phyloP scores from a whole-genome alignment of 352 stramenopile species.

The Phytophthora macrochlamydospora region DNA sequence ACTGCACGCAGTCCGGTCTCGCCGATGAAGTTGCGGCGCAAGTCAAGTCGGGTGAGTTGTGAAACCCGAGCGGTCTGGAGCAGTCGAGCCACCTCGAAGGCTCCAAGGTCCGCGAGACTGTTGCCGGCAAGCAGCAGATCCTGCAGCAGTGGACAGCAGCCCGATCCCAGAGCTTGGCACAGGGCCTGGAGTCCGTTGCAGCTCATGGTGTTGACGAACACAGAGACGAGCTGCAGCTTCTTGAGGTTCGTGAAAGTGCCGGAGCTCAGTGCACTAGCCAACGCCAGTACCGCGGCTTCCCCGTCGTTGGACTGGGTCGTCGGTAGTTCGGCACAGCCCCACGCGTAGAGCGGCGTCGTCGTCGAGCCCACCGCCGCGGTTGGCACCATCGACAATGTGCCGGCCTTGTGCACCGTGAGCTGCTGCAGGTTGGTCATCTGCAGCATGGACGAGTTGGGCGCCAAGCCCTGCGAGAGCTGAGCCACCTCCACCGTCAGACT shows the following conservation, averaged over 20 bases:
- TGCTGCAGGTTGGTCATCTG: slow-evolving; percentile 62
- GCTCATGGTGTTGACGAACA: slow-evolving; percentile 72
- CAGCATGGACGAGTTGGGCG: slow-evolving; percentile 33
- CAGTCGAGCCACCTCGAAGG: slow-evolving; percentile 48
- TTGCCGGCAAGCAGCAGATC: slow-evolving; percentile 73
- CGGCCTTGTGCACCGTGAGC: slow-evolving; percentile 59
- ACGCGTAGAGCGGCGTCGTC: slow-evolving; percentile 55
- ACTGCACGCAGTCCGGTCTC: slow-evolving; percentile 58
- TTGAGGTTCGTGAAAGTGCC: slow-evolving; percentile 49
- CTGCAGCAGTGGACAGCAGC: slow-evolving; percentile 54
- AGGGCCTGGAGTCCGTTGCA: slow-evolving; percentile 51
- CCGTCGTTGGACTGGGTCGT: slow-evolving; percentile 59
- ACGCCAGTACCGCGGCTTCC: slow-evolving; percentile 51
- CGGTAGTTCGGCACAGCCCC: slow-evolving; percentile 64
- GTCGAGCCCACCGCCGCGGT: slow-evolving; percentile 8
- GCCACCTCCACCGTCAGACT: slow-evolving; percentile 57
- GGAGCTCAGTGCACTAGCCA: slow-evolving; percentile 41
- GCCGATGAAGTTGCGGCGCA: slow-evolving; percentile 77
- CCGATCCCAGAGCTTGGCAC: slow-evolving; percentile 44
- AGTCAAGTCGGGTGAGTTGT: slow-evolving; percentile 54
- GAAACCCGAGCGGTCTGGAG: slow-evolving; percentile 39
- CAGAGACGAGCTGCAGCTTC: slow-evolving; percentile 68
- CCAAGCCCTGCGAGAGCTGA: slow-evolving; percentile 41
- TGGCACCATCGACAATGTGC: slow-evolving; percentile 6
- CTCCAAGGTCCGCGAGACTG: slow-evolving; percentile 64